These are phyloP conservation scores for Saitozyma podzolica DNA, from an alignment of 768 basidiomycete species.

Conservation along the genomic window DNA sequence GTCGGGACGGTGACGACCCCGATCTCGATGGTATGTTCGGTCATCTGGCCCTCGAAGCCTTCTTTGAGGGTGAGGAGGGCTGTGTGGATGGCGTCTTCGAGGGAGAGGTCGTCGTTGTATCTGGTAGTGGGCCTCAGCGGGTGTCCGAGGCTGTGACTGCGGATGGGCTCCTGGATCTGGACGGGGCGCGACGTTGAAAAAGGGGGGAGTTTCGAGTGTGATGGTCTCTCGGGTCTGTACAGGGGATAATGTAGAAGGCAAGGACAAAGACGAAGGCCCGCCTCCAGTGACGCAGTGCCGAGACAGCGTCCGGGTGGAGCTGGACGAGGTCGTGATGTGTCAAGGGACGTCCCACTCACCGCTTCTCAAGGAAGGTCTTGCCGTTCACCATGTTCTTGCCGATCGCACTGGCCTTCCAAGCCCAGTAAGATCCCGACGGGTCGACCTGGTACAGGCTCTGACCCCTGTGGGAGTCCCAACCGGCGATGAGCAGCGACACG, in stretches of 20 bases:
- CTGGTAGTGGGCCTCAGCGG: constrained; percentile 55
- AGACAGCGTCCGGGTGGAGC: neutral
- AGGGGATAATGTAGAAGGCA: too few species aligned
- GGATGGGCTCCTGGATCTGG: neutral
- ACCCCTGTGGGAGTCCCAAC: constrained; percentile 92
- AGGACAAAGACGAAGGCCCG: neutral
- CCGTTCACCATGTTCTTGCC: constrained; percentile 99
- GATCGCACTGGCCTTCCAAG: constrained; percentile 99
- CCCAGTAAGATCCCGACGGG: constrained; percentile 98
- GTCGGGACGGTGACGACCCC: constrained; percentile 92
- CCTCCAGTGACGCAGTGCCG: neutral
- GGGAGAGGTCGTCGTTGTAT: constrained; percentile 97
- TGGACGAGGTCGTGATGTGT: neutral
- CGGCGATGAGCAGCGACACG: constrained; percentile 93
- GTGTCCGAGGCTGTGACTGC: neutral
- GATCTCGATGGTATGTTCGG: constrained; percentile 99
- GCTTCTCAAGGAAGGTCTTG: constrained; percentile 98
- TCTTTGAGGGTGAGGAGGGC: constrained; percentile 96
- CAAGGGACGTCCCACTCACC: constrained; percentile 60
- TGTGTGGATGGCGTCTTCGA: constrained; percentile 98
- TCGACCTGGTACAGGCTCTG: constrained; percentile 98
- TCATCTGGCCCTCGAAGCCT: constrained; percentile 99
- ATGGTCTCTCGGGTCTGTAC: too few species aligned
- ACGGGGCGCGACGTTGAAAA: neutral
- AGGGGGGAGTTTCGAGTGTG: too few species aligned